Evolutionary conservation across 1,139 yeast species (phyloP).

Genomic region (Candida pseudoviswanathii): DNA sequence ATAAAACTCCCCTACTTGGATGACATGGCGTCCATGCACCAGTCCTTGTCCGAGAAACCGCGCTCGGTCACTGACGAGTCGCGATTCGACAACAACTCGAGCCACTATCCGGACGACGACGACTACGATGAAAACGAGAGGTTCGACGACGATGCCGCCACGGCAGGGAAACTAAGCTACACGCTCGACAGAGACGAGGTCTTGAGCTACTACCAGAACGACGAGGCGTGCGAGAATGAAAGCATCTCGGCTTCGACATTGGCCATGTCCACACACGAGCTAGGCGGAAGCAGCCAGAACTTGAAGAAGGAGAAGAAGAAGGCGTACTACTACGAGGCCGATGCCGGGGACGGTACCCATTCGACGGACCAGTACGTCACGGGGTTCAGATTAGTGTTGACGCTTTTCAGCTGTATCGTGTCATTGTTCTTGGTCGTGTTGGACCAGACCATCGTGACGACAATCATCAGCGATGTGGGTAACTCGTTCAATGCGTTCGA

Average conservation of each 20-base stretch:
- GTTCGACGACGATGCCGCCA: neutral
- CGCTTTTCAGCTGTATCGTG: conserved; percentile 47
- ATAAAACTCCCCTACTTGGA: conserved; percentile 5
- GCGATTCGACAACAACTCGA: neutral
- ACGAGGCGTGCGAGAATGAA: conserved; percentile 1
- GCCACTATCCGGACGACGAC: neutral
- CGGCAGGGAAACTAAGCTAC: neutral
- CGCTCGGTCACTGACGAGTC: neutral
- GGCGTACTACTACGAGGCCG: conserved; percentile 30
- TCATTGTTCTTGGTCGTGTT: conserved; percentile 62
- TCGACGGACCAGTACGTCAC: conserved; percentile 48
- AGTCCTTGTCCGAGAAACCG: neutral
- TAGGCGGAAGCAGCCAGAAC: neutral
- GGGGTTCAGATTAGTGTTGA: conserved; percentile 42
- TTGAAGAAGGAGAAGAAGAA: neutral
- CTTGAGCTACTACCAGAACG: neutral
- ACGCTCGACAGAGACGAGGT: neutral
- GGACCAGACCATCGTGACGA: conserved; percentile 66
- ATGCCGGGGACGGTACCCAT: conserved; percentile 61
- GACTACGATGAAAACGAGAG: neutral
- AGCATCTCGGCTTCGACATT: conserved; percentile 5
- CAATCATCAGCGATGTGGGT: conserved; percentile 57
- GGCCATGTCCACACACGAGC: conserved; percentile 6
- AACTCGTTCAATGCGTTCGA: conserved; percentile 52
- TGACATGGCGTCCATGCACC: neutral